Conservation (phyloP, 169 alveolate genomes). For the Cryptosporidium parvum region DNA sequence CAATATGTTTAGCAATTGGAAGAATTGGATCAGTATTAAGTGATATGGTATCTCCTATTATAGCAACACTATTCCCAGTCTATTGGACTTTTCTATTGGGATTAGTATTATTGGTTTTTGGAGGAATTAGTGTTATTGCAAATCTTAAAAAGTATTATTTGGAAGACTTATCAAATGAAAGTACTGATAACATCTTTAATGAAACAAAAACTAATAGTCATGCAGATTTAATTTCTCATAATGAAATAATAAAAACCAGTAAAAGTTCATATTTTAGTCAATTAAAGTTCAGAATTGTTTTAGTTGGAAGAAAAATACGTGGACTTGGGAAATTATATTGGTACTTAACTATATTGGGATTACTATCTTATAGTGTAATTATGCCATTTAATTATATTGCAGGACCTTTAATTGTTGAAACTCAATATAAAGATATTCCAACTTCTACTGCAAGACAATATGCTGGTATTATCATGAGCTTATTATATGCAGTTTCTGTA, state of each 20-base stretch:
- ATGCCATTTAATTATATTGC: constrained; percentile 75
- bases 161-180: constrained; percentile 25
- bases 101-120: constrained; percentile 27
- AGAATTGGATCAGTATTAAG: constrained; percentile 74
- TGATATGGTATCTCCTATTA: constrained; percentile 72
- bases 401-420: constrained; percentile 73
- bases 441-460: constrained; percentile 73
- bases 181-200: constrained; percentile 1
- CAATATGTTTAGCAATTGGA: constrained; percentile 71
- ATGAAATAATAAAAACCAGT: constrained; percentile 4
- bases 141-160: constrained; percentile 41
- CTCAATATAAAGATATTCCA: constrained; percentile 66
- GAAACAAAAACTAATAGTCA: constrained; percentile 15
- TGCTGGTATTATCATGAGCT: constrained; percentile 71
- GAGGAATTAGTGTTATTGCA: constrained; percentile 57
- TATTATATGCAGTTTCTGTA: constrained; percentile 71
- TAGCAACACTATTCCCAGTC: constrained; percentile 69
- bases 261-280: constrained; percentile 11
- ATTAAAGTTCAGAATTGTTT: constrained; percentile 28
- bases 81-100: constrained; percentile 71
- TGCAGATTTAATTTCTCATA: constrained; percentile 33
- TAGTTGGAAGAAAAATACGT: constrained; percentile 49
- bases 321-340: constrained; percentile 64
- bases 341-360: constrained; percentile 57
- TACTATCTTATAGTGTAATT: constrained; percentile 64